Evolutionary conservation across 192 early-diverging fungal genomes (phyloP).

Genomic region (Podila epigama): DNA sequence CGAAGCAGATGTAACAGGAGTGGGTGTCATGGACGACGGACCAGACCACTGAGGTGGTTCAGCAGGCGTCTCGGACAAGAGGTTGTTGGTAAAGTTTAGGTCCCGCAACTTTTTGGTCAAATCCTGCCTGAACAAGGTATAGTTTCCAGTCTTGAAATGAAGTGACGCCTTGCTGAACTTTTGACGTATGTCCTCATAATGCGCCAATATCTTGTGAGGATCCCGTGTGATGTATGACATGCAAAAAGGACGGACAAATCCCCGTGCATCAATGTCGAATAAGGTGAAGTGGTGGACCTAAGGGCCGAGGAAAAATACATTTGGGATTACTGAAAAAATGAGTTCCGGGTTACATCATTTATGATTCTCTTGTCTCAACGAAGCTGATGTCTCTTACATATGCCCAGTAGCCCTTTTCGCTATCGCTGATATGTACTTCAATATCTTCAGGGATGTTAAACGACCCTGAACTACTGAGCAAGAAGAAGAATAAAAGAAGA

Average conservation of each 20-base stretch:
- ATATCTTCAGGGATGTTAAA: slow-evolving; percentile 62
- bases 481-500: neutral
- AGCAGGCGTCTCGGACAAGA: slow-evolving; percentile 29
- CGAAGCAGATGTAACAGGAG: neutral
- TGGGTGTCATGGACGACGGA: neutral
- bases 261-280: slow-evolving; percentile 62
- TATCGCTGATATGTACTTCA: slow-evolving; percentile 57
- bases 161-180: slow-evolving; percentile 53
- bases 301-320: neutral
- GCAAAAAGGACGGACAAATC: slow-evolving; percentile 59
- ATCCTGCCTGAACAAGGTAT: slow-evolving; percentile 55
- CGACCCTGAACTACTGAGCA: slow-evolving; percentile 18
- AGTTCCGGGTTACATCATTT: too few relatives aligned
- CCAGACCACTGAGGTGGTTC: neutral
- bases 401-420: slow-evolving; percentile 56
- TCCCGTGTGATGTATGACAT: slow-evolving; percentile 59
- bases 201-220: slow-evolving; percentile 52
- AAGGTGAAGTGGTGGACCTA: slow-evolving; percentile 62
- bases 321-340: too few relatives aligned
- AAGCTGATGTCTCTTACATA: slow-evolving; percentile 50
- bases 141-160: slow-evolving; percentile 60
- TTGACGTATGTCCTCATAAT: slow-evolving; percentile 53
- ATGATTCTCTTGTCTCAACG: too few relatives aligned
- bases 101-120: slow-evolving; percentile 55
- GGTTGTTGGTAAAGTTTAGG: slow-evolving; percentile 56